Evolutionary conservation across 108 stramenopile genomes (phyloP), one percentile per base, ranked within the genome.

Genomic region (Asterionellopsis glacialis): DNA sequence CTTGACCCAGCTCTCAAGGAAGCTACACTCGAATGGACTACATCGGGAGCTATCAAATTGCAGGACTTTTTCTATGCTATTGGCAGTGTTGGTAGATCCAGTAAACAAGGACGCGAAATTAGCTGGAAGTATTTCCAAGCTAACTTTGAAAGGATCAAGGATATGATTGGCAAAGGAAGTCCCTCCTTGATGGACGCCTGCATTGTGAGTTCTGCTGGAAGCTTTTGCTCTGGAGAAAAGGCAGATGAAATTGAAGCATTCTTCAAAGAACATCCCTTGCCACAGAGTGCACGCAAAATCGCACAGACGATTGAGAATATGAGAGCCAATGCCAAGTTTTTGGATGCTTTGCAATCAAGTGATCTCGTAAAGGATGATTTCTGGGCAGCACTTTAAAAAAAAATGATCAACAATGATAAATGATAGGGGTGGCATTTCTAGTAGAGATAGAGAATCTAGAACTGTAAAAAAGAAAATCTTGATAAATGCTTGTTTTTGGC

Each of bases 51-150:
- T 49, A 82, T 98, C 60, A 98, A 98, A 65, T 70, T 96, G 51
- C 97, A 98, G 70, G 97, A 98, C 75, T 97, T 97, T 72, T 98
- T 98, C 75, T 98, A 98, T 67, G 83, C 93, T 21, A 91, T 94
- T 64, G 89, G 91, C 41, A 74, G 73, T 33, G 95, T 96, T 23
- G 75, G 84, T 15, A 54, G 67, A 10, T 87, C 88, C 41, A 74
- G 77, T 16, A 73, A 73, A 49, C 75, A 79, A 51, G 98, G 95
- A 11, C 81, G 82, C 25, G 84, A 90, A 38, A 75, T 95, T 27
- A 55, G 90, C 16, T 98, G 98, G 98, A 57, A 72, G 10, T 97
- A 91, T 70, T 93, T 88, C 79, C 77, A 94, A 57, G 78, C 82
- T 11, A 85, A 98, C 62, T 89, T 96, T 50, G 74, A 85, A 26